Evolutionary conservation across 2,329 filamentous ascomycete species (phyloP), one percentile per base, ranked within the genome.

Genomic region (Diaporthe citri): DNA sequence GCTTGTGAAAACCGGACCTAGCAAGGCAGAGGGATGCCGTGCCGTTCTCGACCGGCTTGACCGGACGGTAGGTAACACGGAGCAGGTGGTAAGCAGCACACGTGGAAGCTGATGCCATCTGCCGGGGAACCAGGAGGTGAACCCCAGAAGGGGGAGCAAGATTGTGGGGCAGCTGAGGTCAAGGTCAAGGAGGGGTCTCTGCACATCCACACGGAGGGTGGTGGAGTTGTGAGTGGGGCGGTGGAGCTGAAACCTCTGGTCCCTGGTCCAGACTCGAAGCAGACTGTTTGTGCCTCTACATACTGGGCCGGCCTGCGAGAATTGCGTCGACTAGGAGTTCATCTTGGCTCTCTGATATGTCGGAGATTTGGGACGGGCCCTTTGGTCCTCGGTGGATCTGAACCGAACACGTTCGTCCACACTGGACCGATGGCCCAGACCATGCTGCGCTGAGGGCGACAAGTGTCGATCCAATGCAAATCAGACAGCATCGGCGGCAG

Each of bases 211-310:
- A 43, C 8, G 34, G 12, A 15, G 41, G 25, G 10, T 12, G 43
- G 41, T 51, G 43, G 28, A 13, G 25, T 4, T 4, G n/a, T 43
- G 56, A 17, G 41, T 64, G 60, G 60, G 28, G 41, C 43, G 20
- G 62, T 52, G 43, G 43, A 52, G 43, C 62, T 67, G 62, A 67
- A 67, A 67, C 46, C 46, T 67, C 1, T 55, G 34, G 46, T 55
- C 64, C 64, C 48, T 55, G 48, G 64, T 55, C 48, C 48, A 69
- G 64, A 69, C 64, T 31, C 48, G 34, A 69, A 69, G 64, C 64
- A 69, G 64, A 51, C 28, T 51, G 46, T 31, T 51, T 31, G 46
- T 67, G 62, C 20, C 28, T 36, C 13, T 67, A n/a, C n/a, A n/a
- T n/a, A 22, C 31, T 34, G 46, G 43, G 13, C 43, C 43, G 41